Conservation (phyloP, 176 grass and related monocot genomes). For the Aegilops umbellulata region DNA sequence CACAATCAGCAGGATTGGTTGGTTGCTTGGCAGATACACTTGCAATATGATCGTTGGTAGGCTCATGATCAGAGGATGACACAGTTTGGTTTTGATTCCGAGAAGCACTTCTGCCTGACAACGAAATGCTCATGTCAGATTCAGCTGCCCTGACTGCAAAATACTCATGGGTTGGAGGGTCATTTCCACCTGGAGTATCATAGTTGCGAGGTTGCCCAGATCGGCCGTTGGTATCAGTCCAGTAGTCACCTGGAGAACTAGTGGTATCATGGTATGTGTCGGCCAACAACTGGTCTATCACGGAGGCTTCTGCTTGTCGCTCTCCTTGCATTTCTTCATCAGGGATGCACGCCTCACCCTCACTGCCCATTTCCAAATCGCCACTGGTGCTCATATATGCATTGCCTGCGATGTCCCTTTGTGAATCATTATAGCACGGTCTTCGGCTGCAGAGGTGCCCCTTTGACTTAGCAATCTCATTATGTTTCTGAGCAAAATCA, state of each 20-base stretch:
- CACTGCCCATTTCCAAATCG: slow-evolving; percentile 16
- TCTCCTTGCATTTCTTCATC: slow-evolving; percentile 20
- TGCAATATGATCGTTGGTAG: neutral
- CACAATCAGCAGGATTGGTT: neutral
- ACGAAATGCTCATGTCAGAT: slow-evolving; percentile 69
- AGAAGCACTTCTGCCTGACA: slow-evolving; percentile 18
- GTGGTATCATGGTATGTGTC: slow-evolving; percentile 45
- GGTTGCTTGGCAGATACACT: neutral
- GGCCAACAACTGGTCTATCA: slow-evolving; percentile 23
- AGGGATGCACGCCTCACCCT: neutral
- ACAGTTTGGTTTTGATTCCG: slow-evolving; percentile 8
- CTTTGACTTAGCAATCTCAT: slow-evolving; percentile 55
- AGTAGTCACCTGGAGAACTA: slow-evolving; percentile 41
- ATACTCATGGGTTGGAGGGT: slow-evolving; percentile 6
- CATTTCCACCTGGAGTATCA: slow-evolving; percentile 9
- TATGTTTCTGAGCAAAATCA: slow-evolving; percentile 73
- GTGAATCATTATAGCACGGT: slow-evolving; percentile 2
- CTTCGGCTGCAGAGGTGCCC: slow-evolving; percentile 40
- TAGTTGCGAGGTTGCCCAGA: slow-evolving; percentile 36
- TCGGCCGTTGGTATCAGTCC: slow-evolving; percentile 41
- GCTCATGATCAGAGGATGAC: neutral
- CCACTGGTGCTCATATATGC: neutral
- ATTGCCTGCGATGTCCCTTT: slow-evolving; percentile 4
- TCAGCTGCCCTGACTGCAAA: neutral
- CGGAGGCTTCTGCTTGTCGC: neutral